Percentiles rank a stretch among this genome's conserved stretches.
These are phyloP conservation scores for Aspergillus luchuensis DNA, from an alignment of 2,329 filamentous ascomycete genomes.

Conservation along the genomic window DNA sequence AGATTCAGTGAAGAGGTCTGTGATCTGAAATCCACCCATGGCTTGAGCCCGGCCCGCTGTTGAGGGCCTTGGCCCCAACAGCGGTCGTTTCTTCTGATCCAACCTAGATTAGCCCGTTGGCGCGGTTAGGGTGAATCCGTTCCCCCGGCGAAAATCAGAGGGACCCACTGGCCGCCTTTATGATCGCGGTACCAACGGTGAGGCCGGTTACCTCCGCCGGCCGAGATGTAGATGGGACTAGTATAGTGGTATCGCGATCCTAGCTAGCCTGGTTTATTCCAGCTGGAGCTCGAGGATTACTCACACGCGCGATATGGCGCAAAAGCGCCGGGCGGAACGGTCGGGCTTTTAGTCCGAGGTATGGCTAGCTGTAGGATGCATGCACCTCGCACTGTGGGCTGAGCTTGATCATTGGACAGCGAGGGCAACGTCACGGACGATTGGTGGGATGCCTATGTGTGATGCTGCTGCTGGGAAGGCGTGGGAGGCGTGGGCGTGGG, in stretches of 20 bases:
- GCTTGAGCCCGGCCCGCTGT: not conserved
- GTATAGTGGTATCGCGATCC: not conserved
- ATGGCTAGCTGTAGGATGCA: not conserved
- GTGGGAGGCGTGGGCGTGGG: not conserved
- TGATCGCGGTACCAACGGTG: not conserved
- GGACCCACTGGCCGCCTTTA: not conserved
- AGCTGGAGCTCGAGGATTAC: not conserved
- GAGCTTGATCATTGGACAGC: not conserved
- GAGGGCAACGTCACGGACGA: not conserved
- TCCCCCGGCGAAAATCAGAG: not conserved
- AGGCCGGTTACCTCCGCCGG: constrained; percentile 1
- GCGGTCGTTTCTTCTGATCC: not conserved
- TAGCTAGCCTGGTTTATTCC: not conserved
- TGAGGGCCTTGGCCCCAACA: not conserved
- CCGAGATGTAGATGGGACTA: not conserved
- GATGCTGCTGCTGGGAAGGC: not conserved
- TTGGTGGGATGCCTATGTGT: not conserved
- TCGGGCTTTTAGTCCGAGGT: not conserved
- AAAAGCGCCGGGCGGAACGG: not conserved
- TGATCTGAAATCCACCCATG: not conserved
- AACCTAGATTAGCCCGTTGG: not conserved
- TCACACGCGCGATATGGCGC: not conserved
- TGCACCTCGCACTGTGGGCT: not conserved
- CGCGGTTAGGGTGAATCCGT: not conserved
- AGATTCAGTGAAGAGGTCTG: constrained; percentile 1